Percentiles rank a stretch among this genome's conserved stretches.
phyloP scores from a whole-genome alignment of 176 grass and related monocot genomes.

The bread wheat (Triticum aestivum) region IWGSC_CS_RefSeq_v2.1 NC_057808.1:360340205-360340704 shows the following conservation, averaged over 20 bases:
- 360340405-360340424: constrained; percentile 52
- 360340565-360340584: constrained; percentile 48
- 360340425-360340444: constrained; percentile 61
- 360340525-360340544: constrained; percentile 63
- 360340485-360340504: constrained; percentile 63
- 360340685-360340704: constrained; percentile 5
- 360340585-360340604: constrained; percentile 54
- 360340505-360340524: constrained; percentile 38
- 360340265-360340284: constrained; percentile 65
- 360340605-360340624: neutral
- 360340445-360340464: constrained; percentile 39
- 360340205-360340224: neutral
- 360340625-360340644: constrained; percentile 53
- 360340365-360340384: constrained; percentile 47
- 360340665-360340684: neutral
- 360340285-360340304: neutral
- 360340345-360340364: neutral
- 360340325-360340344: too few species aligned
- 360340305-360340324: neutral
- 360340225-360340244: constrained; percentile 64
- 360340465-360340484: constrained; percentile 55
- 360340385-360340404: constrained; percentile 40
- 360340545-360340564: constrained; percentile 59
- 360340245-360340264: constrained; percentile 51
- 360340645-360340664: constrained; percentile 36